Percentiles rank a stretch among this genome's conserved stretches.
Conservation (phyloP, 208 protist genomes). For the Wallacemonas sp. region DNA sequence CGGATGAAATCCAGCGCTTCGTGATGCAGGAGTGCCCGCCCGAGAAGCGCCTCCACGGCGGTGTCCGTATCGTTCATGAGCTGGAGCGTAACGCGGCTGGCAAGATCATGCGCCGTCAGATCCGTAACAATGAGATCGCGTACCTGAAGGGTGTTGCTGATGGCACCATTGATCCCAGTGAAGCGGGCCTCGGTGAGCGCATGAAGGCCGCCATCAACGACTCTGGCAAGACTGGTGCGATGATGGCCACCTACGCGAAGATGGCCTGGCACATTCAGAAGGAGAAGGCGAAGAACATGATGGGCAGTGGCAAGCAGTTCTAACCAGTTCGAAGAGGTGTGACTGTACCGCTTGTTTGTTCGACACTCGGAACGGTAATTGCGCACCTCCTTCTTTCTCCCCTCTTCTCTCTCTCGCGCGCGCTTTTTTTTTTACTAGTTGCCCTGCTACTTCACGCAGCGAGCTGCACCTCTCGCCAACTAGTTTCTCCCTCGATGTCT, state of each 20-base stretch:
- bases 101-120: constrained; percentile 77
- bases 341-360: too few relatives aligned
- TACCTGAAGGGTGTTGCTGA: constrained; percentile 25
- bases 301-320: background rate
- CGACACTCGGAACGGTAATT: too few relatives aligned
- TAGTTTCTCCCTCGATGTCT: too few relatives aligned
- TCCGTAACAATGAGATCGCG: constrained; percentile 30
- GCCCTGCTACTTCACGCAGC: too few relatives aligned
- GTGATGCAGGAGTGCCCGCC: constrained; percentile 38
- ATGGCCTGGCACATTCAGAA: constrained; percentile 4
- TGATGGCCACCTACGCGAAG: background rate
- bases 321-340: background rate
- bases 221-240: background rate
- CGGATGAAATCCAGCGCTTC: constrained; percentile 46
- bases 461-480: too few relatives aligned
- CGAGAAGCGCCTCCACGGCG: constrained; percentile 76
- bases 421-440: too few relatives aligned
- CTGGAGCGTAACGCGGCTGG: constrained; percentile 71
- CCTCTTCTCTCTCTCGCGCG: too few relatives aligned
- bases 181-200: constrained; percentile 23
- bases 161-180: constrained; percentile 39
- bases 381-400: too few relatives aligned
- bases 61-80: constrained; percentile 52
- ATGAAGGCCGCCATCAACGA: constrained; percentile 41
- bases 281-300: constrained; percentile 5